Base-by-base conservation (phyloP, 805 yeast species). In the Kodamaea sagamina region DNA sequence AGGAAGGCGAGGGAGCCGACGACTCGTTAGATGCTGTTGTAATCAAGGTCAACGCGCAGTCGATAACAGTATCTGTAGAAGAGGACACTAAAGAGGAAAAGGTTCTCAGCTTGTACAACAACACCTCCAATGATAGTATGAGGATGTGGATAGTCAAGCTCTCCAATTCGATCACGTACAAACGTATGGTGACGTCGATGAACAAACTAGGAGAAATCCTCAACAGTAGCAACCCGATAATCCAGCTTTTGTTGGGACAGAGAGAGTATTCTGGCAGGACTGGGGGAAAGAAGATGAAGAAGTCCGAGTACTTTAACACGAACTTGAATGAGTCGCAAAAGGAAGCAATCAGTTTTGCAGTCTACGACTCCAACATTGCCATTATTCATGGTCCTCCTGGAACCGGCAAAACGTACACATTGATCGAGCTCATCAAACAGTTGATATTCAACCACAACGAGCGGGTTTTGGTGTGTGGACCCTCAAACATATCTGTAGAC, bases 401-500 rank as follows among this genome's bases (percentile, higher is more conserved):
- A 3, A 84, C 92, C 0, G 92, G 92, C 8, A 79, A 81, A 47
- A 92, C 98, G 0, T 84, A 83, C 49, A 90, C 97, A 0, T 54
- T 92, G 4, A 81, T 90, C 7, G 97, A 92, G 55, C 66, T 87
- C 6, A 82, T 89, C 27, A 77, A 84, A 40, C 97, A 90, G 57
- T 67, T 89, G 39, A 72, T 80, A 1, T 68, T 67, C 6, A 64
- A 62, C 10, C 55, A 55, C 4, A 53, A 59, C 11, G 74, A 72
- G 41, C 62, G 89, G 35, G 82, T 92, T 0, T 67, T 92, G 21
- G 90, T 92, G 0, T 90, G 97, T 66, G 97, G 97, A 0, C 96
- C 98, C 0, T 89, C 97, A 0, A 92, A 92, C 59, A 82, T 89
- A 11, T 81, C 97, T 1, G 95, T 90, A 1, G 98, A 92, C 60